Conservation (phyloP, 345 rosid genomes). For the Populus euphratica region DNA sequence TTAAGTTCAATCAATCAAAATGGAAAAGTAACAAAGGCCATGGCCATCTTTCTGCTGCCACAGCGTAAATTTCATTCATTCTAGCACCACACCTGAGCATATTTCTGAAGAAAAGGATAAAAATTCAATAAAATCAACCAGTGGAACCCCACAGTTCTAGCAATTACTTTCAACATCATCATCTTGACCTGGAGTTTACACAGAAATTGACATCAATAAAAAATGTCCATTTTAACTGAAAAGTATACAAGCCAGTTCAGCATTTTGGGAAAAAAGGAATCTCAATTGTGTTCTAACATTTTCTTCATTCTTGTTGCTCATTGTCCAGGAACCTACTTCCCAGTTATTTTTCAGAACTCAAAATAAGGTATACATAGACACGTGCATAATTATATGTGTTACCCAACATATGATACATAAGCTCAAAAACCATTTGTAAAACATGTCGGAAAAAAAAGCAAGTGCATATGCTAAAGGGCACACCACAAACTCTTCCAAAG, state of each 20-base stretch:
- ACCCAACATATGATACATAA: not conserved
- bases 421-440: not conserved
- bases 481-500: not conserved
- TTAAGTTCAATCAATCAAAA: conserved; percentile 2
- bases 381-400: not conserved
- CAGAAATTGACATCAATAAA: too few species aligned
- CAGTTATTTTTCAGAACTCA: not conserved
- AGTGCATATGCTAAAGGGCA: not conserved
- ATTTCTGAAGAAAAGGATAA: conserved; percentile 75
- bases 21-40: conserved; percentile 1
- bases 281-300: not conserved
- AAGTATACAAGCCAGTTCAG: not conserved
- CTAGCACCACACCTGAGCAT: conserved; percentile 58
- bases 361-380: not conserved
- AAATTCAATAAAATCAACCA: conserved; percentile 44
- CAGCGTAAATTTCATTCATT: not conserved
- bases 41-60: conserved; percentile 3
- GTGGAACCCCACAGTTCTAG: too few species aligned
- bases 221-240: not conserved
- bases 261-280: not conserved
- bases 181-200: conserved; percentile 63
- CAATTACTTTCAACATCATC: too few species aligned
- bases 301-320: not conserved
- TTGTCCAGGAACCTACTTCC: not conserved
- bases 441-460: not conserved